Percentiles rank a stretch among this genome's conserved stretches.
Evolutionary conservation across 1,284 basidiomycete species (phyloP).

Genomic region (Ceratobasidium sp.): DNA sequence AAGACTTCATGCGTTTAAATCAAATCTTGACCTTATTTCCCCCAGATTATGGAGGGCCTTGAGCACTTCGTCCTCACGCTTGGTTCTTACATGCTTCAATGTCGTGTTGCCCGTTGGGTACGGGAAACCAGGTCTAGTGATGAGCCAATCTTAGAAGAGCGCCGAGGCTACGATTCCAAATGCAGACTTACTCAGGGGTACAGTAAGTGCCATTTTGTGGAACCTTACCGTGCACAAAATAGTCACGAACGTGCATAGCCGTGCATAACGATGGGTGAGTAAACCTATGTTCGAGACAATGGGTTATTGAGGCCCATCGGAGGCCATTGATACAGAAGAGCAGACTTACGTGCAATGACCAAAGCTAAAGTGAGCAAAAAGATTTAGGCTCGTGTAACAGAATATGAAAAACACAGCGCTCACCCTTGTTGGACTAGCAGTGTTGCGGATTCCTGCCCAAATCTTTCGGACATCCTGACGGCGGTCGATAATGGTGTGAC

Average conservation of each 20-base stretch:
- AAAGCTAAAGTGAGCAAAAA: not conserved
- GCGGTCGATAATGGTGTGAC: slow-evolving; percentile 10
- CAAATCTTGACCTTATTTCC: too few relatives aligned
- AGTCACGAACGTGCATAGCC: slow-evolving; percentile 1
- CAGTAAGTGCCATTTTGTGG: not conserved
- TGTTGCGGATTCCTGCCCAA: slow-evolving; percentile 3
- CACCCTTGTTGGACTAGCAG: not conserved
- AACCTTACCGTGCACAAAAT: slow-evolving; percentile 5
- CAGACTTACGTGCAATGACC: slow-evolving; percentile 22
- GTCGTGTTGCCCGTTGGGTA: too few relatives aligned
- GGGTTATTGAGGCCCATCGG: too few relatives aligned
- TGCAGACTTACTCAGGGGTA: not conserved
- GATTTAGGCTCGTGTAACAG: not conserved
- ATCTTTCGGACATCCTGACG: slow-evolving; percentile 4
- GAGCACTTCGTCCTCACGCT: too few relatives aligned
- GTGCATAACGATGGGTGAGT: slow-evolving; percentile 12
- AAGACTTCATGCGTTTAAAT: too few relatives aligned
- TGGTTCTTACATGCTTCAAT: too few relatives aligned
- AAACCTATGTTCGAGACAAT: not conserved
- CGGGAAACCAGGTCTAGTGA: too few relatives aligned
- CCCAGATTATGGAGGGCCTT: too few relatives aligned
- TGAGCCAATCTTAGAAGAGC: too few relatives aligned
- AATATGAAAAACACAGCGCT: not conserved
- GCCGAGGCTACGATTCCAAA: too few relatives aligned
- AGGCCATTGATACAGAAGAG: not conserved